Conservation (phyloP, 257 asterid species). For the Nicotiana sylvestris region DNA sequence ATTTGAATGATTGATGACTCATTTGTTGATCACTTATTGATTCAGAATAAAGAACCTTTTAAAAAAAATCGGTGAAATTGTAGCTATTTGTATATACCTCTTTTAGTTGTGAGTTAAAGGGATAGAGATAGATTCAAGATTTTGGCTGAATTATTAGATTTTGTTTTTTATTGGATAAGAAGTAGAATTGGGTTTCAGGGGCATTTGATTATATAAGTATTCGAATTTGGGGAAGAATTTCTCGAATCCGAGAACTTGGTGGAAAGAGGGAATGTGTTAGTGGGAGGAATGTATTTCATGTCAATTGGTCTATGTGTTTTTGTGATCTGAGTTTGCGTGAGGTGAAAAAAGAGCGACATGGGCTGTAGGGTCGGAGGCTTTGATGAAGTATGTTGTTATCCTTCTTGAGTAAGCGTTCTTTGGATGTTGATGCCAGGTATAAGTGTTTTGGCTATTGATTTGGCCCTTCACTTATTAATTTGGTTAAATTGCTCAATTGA, state of each 20-base stretch:
- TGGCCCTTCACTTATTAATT: background rate
- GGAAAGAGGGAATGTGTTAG: conserved; percentile 7
- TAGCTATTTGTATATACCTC: background rate
- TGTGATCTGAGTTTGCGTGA: conserved; percentile 31
- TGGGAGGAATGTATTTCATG: background rate
- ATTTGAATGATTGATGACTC: background rate
- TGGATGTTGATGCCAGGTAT: conserved; percentile 91
- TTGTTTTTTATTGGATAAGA: background rate
- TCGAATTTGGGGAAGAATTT: background rate
- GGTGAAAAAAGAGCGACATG: conserved; percentile 48
- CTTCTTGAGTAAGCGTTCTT: conserved; percentile 91
- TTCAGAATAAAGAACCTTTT: background rate
- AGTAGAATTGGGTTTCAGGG: background rate
- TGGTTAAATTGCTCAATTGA: background rate
- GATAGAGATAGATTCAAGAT: background rate
- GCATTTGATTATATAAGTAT: background rate
- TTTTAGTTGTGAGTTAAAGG: background rate
- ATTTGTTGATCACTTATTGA: background rate
- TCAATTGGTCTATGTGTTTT: conserved; percentile 25
- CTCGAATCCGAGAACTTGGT: conserved; percentile 1
- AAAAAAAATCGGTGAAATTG: too few species aligned
- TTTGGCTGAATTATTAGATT: background rate
- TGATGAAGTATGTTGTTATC: conserved; percentile 87
- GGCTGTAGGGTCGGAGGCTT: conserved; percentile 46
- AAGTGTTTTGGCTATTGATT: background rate